Percentiles rank a stretch among this genome's conserved stretches.
These are phyloP conservation scores for Galerina marginata DNA, from an alignment of 768 basidiomycete species.

Conservation along the genomic window DNA sequence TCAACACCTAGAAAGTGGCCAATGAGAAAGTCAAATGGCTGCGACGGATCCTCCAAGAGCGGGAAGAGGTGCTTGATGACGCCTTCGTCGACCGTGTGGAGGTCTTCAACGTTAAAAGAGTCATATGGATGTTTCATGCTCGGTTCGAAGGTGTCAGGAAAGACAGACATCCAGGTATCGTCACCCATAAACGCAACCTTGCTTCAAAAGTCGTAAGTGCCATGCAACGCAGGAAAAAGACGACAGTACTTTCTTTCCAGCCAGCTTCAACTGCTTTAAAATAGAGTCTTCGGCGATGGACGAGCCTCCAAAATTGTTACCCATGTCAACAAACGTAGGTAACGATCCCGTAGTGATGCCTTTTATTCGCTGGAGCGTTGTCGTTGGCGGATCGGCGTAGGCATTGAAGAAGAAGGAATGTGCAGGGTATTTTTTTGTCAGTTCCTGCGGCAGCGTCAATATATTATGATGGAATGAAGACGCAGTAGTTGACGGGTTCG, in stretches of 20 bases:
- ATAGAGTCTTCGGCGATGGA: slow-evolving; percentile 89
- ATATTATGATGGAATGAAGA: slow-evolving; percentile 83
- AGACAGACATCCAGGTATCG: slow-evolving; percentile 94
- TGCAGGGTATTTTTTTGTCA: slow-evolving; percentile 65
- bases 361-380: slow-evolving; percentile 94
- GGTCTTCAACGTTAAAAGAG: slow-evolving; percentile 98
- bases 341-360: slow-evolving; percentile 93
- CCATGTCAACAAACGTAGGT: slow-evolving; percentile 95
- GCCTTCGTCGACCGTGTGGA: slow-evolving; percentile 94
- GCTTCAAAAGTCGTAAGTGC: slow-evolving; percentile 23
- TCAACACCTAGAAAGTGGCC: slow-evolving; percentile 97
- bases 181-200: slow-evolving; percentile 93
- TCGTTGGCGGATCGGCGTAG: slow-evolving; percentile 93
- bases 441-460: slow-evolving; percentile 76
- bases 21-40: slow-evolving; percentile 84
- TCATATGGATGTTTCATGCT: slow-evolving; percentile 88
- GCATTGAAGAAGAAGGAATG: slow-evolving; percentile 89
- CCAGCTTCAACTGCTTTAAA: slow-evolving; percentile 68
- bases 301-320: slow-evolving; percentile 89
- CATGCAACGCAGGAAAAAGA: not conserved
- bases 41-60: slow-evolving; percentile 57
- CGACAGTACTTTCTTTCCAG: slow-evolving; percentile 61
- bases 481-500: slow-evolving; percentile 62
- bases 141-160: slow-evolving; percentile 72
- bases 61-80: slow-evolving; percentile 87